These are phyloP conservation scores for Fusarium lyarnte DNA, from an alignment of 2,329 filamentous ascomycete species.

Conservation along the genomic window DNA sequence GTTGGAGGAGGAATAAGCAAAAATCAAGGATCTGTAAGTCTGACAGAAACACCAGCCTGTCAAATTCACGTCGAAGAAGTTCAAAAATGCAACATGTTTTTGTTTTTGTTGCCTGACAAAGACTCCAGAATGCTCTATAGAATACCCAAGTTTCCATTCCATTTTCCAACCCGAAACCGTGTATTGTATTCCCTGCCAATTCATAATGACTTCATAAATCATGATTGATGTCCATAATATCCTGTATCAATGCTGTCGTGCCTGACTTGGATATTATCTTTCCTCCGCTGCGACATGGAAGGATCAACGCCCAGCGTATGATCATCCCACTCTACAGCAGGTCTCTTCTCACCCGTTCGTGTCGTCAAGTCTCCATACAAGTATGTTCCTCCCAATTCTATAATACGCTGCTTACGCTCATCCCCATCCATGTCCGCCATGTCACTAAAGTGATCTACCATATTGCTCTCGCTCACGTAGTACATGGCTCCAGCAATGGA, in stretches of 20 bases:
- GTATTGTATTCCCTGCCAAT: background rate
- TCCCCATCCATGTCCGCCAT: constrained; percentile 34
- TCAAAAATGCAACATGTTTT: background rate
- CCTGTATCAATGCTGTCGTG: constrained; percentile 33
- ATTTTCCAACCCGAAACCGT: background rate
- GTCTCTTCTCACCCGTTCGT: constrained; percentile 27
- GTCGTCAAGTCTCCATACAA: constrained; percentile 39
- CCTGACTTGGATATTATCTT: constrained; percentile 2
- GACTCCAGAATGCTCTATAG: background rate
- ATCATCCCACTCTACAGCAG: constrained; percentile 42
- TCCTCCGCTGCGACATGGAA: constrained; percentile 4
- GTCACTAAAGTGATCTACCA: constrained; percentile 39
- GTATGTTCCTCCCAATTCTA: constrained; percentile 38
- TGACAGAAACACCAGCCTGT: background rate
- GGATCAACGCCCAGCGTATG: constrained; percentile 20
- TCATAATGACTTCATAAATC: background rate
- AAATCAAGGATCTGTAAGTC: background rate
- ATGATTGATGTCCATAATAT: constrained; percentile 30
- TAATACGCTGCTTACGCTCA: constrained; percentile 35
- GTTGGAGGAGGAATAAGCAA: constrained; percentile 63
- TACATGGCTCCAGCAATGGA: constrained; percentile 58
- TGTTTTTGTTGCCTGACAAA: background rate
- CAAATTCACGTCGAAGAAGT: background rate
- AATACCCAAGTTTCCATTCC: background rate
- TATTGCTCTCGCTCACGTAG: constrained; percentile 48